A percentile compares a stretch with the other conserved stretches of the same genome.
Conservation (phyloP, 441 rosid genomes). For the Corymbia calophylla region DNA sequence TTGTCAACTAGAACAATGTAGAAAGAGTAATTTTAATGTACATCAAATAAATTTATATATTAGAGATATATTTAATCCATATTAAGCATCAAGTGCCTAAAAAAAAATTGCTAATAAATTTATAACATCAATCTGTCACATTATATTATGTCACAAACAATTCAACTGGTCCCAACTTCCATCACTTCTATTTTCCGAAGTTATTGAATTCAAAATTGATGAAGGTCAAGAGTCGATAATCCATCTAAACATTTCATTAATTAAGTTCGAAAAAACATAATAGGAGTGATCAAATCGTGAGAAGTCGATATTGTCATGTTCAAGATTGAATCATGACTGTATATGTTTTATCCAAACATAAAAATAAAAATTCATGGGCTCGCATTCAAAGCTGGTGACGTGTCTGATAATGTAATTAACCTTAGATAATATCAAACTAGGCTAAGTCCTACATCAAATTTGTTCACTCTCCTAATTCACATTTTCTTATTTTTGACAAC, state of each 20-base stretch:
- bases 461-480: neutral
- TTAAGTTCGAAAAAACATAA: neutral
- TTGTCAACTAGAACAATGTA: neutral
- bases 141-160: neutral
- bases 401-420: neutral
- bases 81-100: too few species aligned
- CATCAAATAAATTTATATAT: neutral
- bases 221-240: neutral
- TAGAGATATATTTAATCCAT: neutral
- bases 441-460: neutral
- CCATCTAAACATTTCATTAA: neutral
- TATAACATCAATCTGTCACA: fast-evolving
- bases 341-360: neutral
- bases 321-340: neutral
- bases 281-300: neutral
- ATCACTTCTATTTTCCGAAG: neutral
- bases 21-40: neutral
- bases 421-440: neutral
- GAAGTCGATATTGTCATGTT: neutral
- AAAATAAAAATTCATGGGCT: neutral
- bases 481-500: neutral
- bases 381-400: neutral
- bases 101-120: too few species aligned
- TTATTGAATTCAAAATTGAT: neutral
- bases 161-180: neutral